phyloP scores from a whole-genome alignment of 2,329 filamentous ascomycete genomes.

The Domatiomyces globalis region DNA sequence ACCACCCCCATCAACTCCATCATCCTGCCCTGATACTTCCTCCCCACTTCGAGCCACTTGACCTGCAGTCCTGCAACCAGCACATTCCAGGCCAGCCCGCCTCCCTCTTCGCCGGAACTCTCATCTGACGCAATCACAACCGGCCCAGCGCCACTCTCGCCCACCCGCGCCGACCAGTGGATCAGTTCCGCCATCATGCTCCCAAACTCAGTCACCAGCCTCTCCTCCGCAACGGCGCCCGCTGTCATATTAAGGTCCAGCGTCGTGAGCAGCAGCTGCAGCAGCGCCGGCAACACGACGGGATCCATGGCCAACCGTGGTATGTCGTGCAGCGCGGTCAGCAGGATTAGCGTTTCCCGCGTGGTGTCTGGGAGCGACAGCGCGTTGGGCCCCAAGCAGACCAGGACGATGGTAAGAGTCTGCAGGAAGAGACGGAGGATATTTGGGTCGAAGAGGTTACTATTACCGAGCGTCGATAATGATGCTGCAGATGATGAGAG shows the following conservation, averaged over 20 bases:
- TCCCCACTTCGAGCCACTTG: slow-evolving; percentile 51
- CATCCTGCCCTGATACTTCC: slow-evolving; percentile 18
- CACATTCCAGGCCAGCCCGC: slow-evolving; percentile 30
- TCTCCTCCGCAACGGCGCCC: slow-evolving; percentile 42
- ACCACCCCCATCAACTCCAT: slow-evolving; percentile 14
- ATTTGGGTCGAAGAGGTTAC: slow-evolving; percentile 58
- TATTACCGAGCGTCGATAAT: slow-evolving; percentile 20
- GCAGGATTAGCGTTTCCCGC: slow-evolving; percentile 66
- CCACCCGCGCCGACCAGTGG: slow-evolving; percentile 75
- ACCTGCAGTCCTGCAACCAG: slow-evolving; percentile 76
- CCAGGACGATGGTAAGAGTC: slow-evolving; percentile 68
- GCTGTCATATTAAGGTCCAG: slow-evolving; percentile 58
- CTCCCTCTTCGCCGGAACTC: slow-evolving; percentile 27
- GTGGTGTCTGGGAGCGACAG: slow-evolving; percentile 52
- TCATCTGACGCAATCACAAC: slow-evolving; percentile 50
- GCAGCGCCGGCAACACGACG: slow-evolving; percentile 54
- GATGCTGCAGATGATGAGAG: slow-evolving; percentile 5
- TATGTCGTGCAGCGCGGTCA: slow-evolving; percentile 46
- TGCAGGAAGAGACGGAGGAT: slow-evolving; percentile 70
- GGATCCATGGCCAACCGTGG: slow-evolving; percentile 45
- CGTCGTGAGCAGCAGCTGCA: slow-evolving; percentile 66
- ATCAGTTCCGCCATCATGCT: slow-evolving; percentile 71
- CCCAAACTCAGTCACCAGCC: slow-evolving; percentile 59
- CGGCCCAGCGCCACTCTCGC: slow-evolving; percentile 33
- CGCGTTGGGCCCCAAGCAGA: slow-evolving; percentile 69